Percentiles rank a stretch among this genome's conserved stretches.
These are phyloP conservation scores for Aegle marmelos DNA, from an alignment of 345 rosid genomes.

Conservation along the genomic window DNA sequence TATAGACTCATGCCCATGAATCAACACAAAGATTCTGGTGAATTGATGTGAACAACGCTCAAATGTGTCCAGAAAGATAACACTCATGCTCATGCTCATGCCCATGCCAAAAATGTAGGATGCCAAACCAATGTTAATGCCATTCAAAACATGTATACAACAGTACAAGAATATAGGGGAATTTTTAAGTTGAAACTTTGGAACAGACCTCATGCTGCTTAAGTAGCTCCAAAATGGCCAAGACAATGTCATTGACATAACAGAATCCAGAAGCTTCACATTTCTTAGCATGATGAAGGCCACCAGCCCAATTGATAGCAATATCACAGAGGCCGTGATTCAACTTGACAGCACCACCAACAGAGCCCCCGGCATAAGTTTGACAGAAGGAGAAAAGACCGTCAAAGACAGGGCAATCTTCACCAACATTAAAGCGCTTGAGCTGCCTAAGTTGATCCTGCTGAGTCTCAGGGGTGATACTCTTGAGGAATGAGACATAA, in stretches of 20 bases:
- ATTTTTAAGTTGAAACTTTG: background rate
- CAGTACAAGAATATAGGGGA: background rate
- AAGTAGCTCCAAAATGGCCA: too few species aligned
- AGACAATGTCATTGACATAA: too few species aligned
- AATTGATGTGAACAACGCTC: background rate
- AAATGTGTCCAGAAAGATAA: background rate
- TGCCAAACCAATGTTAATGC: background rate
- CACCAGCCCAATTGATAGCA: too few species aligned
- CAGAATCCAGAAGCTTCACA: too few species aligned
- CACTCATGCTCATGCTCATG: background rate
- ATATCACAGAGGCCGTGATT: constrained; percentile 52
- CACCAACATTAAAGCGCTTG: constrained; percentile 62
- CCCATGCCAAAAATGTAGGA: background rate
- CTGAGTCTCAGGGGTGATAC: constrained; percentile 57
- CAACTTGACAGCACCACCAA: constrained; percentile 59
- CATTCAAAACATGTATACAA: background rate
- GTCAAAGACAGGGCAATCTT: constrained; percentile 65
- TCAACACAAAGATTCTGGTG: background rate
- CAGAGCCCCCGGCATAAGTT: constrained; percentile 64
- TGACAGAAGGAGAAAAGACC: constrained; percentile 62
- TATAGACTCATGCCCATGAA: background rate
- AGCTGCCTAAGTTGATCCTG: constrained; percentile 60
- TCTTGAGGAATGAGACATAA: constrained; percentile 53
- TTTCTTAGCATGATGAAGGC: too few species aligned
- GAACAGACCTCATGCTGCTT: constrained; percentile 48